Percentiles rank a stretch among this genome's conserved stretches.
phyloP scores from a whole-genome alignment of 208 protist genomes.

The Acanthamoeba rhysodes region DNA sequence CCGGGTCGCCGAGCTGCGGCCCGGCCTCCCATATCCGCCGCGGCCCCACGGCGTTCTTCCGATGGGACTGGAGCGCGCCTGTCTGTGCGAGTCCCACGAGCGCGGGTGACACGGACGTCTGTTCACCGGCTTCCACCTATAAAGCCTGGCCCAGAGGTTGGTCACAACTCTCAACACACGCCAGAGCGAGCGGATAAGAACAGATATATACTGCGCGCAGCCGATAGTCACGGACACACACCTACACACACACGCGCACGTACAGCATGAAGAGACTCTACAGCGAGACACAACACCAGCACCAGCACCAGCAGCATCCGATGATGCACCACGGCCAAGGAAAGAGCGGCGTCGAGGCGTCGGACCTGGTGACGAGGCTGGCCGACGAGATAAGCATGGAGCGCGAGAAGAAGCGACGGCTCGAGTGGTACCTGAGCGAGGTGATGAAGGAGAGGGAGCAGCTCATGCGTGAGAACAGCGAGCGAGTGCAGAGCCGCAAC shows the following conservation, averaged over 20 bases:
- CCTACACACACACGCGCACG: not conserved
- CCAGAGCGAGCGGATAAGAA: too few species aligned
- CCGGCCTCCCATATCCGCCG: not conserved
- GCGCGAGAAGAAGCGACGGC: constrained; percentile 49
- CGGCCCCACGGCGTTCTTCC: not conserved
- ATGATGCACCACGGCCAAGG: not conserved
- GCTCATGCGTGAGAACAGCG: constrained; percentile 58
- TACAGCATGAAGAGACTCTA: not conserved
- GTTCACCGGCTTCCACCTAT: not conserved
- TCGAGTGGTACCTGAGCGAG: constrained; percentile 63
- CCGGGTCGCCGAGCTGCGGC: not conserved
- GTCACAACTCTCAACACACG: not conserved
- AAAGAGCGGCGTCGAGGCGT: not conserved
- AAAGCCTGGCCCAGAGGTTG: not conserved
- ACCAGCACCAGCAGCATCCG: not conserved
- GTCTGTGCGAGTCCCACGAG: not conserved
- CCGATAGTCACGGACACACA: not conserved
- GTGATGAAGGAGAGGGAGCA: constrained; percentile 49
- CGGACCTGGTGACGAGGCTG: not conserved
- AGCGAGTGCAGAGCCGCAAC: not conserved
- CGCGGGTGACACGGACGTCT: not conserved
- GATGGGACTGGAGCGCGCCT: not conserved
- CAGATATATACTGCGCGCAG: not conserved
- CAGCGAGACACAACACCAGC: not conserved
- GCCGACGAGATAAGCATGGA: constrained; percentile 20